A percentile compares a stretch with the other conserved stretches of the same genome.
These are phyloP conservation scores for Hypoxylon sp. DNA, from an alignment of 2,329 filamentous ascomycete genomes.

Conservation along the genomic window DNA sequence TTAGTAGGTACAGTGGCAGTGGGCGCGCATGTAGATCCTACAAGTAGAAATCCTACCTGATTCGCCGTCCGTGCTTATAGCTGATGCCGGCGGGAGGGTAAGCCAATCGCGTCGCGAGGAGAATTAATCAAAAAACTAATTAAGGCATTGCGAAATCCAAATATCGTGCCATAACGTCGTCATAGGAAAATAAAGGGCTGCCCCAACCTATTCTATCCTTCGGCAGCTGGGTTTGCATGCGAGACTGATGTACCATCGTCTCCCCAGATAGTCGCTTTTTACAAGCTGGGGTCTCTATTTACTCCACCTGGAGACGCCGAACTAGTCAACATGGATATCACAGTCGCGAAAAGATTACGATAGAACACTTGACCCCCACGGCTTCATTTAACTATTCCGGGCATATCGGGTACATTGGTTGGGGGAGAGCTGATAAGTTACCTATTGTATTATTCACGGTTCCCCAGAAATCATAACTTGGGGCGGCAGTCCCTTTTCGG, in stretches of 20 bases:
- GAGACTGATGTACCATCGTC: slow-evolving; percentile 32
- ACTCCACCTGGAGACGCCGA: slow-evolving; percentile 29
- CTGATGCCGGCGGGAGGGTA: slow-evolving; percentile 37
- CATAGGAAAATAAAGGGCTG: slow-evolving; percentile 40
- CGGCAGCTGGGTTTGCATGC: slow-evolving; percentile 37
- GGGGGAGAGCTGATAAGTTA: slow-evolving; percentile 14
- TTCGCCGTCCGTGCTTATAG: slow-evolving; percentile 33
- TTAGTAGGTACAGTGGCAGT: slow-evolving; percentile 27
- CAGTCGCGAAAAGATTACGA: slow-evolving; percentile 14
- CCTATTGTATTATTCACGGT: slow-evolving; percentile 23
- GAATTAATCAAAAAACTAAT: slow-evolving; percentile 41
- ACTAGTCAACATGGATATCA: slow-evolving; percentile 21
- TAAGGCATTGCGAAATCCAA: slow-evolving; percentile 32
- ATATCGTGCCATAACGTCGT: slow-evolving; percentile 45
- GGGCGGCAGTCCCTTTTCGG: slow-evolving; percentile 28
- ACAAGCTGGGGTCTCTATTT: slow-evolving; percentile 17
- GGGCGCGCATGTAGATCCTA: slow-evolving; percentile 36
- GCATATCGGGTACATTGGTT: slow-evolving; percentile 21
- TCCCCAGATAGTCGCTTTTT: slow-evolving; percentile 27
- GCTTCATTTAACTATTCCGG: slow-evolving; percentile 30
- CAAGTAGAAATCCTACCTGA: slow-evolving; percentile 15
- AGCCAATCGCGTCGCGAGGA: slow-evolving; percentile 32
- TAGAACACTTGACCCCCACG: slow-evolving; percentile 41
- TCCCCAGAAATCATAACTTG: slow-evolving; percentile 38
- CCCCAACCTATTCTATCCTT: slow-evolving; percentile 31